phyloP scores from a whole-genome alignment of 148 eudicot genomes.

The Euryodendron excelsum region DNA sequence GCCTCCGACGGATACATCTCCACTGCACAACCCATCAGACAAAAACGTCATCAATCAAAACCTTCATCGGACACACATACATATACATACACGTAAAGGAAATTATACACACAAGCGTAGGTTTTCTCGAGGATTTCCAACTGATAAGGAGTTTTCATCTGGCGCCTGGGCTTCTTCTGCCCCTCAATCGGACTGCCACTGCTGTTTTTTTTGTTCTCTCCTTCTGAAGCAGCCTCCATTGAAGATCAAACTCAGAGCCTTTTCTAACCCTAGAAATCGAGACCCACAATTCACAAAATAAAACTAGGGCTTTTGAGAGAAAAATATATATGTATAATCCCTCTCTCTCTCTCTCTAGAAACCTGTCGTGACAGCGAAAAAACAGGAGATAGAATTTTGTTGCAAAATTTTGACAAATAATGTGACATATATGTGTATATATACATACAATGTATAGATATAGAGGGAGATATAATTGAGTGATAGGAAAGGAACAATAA shows the following conservation, averaged over 20 bases:
- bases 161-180: constrained; percentile 43
- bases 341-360: constrained; percentile 1
- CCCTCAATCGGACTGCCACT: constrained; percentile 23
- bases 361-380: neutral
- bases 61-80: neutral
- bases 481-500: neutral
- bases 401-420: neutral
- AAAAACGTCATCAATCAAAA: constrained; percentile 6
- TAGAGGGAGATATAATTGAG: constrained; percentile 5
- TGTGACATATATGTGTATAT: neutral
- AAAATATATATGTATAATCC: neutral
- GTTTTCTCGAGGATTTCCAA: constrained; percentile 40
- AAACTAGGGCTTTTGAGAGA: constrained; percentile 23
- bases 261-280: constrained; percentile 25
- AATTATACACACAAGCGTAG: constrained; percentile 37
- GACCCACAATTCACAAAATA: neutral
- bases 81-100: neutral
- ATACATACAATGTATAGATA: constrained; percentile 5
- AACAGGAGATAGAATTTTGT: neutral
- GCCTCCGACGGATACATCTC: constrained; percentile 50
- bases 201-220: constrained; percentile 23
- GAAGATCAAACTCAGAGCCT: constrained; percentile 17
- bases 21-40: constrained; percentile 24
- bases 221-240: constrained; percentile 47
- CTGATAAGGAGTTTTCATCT: constrained; percentile 60